phyloP scores from a whole-genome alignment of 345 rosid species.

The Eucalyptus curtisii region DNA sequence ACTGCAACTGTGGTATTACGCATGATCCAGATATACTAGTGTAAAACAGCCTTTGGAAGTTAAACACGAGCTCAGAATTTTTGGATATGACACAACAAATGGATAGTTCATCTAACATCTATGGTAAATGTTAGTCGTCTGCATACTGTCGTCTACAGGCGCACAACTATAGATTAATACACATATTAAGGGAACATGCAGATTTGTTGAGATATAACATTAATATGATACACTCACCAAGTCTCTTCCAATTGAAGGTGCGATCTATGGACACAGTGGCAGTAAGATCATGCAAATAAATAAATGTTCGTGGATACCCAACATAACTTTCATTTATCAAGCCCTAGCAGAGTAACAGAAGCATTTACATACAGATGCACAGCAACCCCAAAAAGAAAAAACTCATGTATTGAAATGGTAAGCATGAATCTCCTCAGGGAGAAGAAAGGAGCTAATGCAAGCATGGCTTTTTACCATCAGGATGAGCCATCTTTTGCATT shows the following conservation, averaged over 20 bases:
- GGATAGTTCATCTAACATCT: not conserved
- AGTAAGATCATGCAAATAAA: not conserved
- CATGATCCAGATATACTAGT: not conserved
- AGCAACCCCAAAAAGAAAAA: not conserved
- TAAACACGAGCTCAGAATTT: not conserved
- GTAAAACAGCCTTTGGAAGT: not conserved
- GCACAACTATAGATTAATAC: not conserved
- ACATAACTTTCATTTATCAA: not conserved
- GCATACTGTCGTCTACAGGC: not conserved
- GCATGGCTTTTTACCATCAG: conserved; percentile 37
- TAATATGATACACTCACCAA: not conserved
- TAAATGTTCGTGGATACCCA: not conserved
- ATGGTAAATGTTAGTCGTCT: not conserved
- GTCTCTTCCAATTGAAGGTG: not conserved
- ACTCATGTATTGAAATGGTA: not conserved
- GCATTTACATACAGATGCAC: not conserved
- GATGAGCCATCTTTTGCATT: conserved; percentile 99
- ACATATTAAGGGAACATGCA: not conserved
- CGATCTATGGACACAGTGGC: not conserved
- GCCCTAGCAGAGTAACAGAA: not conserved
- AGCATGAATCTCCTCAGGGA: not conserved
- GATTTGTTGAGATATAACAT: not conserved
- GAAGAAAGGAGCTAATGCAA: not conserved
- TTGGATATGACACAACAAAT: not conserved
- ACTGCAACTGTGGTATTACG: not conserved